A percentile compares a stretch with the other conserved stretches of the same genome.
Evolutionary conservation across 805 yeast species (phyloP).

Genomic region (Lipomyces oligophaga): DNA sequence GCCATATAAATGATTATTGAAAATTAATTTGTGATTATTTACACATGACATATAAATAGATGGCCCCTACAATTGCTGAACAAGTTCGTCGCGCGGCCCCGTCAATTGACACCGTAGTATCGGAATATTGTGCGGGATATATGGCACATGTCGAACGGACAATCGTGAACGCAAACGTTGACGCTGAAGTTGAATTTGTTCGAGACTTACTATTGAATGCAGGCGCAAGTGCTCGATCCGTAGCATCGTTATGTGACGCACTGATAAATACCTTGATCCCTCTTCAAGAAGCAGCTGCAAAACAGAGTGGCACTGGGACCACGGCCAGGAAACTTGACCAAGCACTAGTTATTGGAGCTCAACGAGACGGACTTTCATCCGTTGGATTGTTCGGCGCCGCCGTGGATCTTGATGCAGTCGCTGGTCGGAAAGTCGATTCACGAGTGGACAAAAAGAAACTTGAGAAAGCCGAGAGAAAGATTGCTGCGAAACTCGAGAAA

Average conservation of each 20-base stretch:
- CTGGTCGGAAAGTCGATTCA: conserved; percentile 88
- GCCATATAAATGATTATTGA: too few species aligned
- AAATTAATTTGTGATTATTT: too few species aligned
- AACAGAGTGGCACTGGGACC: conserved; percentile 47
- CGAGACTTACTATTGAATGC: conserved; percentile 67
- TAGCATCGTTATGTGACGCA: conserved; percentile 46
- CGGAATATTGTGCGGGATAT: conserved; percentile 89
- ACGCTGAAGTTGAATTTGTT: conserved; percentile 61
- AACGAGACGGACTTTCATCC: conserved; percentile 62
- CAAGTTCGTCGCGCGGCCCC: conserved; percentile 86
- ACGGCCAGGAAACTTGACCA: conserved; percentile 75
- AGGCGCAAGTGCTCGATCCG: conserved; percentile 66
- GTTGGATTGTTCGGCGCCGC: conserved; percentile 73
- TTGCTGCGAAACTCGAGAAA: conserved; percentile 95
- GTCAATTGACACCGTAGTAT: conserved; percentile 78
- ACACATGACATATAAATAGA: background rate
- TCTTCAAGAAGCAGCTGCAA: conserved; percentile 48
- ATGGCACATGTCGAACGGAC: conserved; percentile 70
- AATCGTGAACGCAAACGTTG: conserved; percentile 67
- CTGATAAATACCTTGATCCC: conserved; percentile 53
- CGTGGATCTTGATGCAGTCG: conserved; percentile 74
- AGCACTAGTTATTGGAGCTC: conserved; percentile 64
- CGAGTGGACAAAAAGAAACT: conserved; percentile 94
- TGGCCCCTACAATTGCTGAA: conserved; percentile 28
- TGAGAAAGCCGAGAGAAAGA: conserved; percentile 95